Evolutionary conservation across 768 basidiomycete genomes (phyloP).

Genomic region (Tubosaeta sp.): DNA sequence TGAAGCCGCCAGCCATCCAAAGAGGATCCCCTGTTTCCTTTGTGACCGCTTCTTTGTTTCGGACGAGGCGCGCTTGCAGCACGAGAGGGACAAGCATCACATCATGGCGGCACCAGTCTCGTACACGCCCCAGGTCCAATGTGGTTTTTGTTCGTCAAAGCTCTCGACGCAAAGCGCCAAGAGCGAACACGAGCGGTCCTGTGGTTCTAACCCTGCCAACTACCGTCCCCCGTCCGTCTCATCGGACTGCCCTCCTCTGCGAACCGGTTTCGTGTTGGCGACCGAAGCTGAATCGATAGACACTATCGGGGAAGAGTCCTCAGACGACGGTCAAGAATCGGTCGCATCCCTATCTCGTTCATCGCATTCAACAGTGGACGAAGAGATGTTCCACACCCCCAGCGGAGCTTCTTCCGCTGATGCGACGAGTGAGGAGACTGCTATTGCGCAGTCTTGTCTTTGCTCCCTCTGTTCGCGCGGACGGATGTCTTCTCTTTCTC

Average conservation of each 20-base stretch:
- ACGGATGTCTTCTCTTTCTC: background rate
- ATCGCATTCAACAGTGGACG: conserved; percentile 2
- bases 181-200: conserved; percentile 7
- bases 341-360: background rate
- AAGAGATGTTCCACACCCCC: conserved; percentile 8
- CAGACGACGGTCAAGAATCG: background rate
- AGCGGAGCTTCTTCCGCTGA: background rate
- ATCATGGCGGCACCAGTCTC: background rate
- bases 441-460: background rate
- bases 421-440: background rate
- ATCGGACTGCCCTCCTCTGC: background rate
- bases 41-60: conserved; percentile 6
- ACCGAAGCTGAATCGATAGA: background rate
- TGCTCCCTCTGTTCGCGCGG: conserved; percentile 2
- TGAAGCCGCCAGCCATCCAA: background rate
- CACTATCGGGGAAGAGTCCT: background rate
- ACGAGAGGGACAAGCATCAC: conserved; percentile 3
- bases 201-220: conserved; percentile 3
- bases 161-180: background rate
- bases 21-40: background rate
- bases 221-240: no score
- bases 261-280: background rate
- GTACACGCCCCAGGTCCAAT: background rate
- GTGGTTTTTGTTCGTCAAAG: conserved; percentile 1
- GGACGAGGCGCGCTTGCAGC: background rate